phyloP scores from a whole-genome alignment of 331 rosid species.

The Quercus tomentella region DNA sequence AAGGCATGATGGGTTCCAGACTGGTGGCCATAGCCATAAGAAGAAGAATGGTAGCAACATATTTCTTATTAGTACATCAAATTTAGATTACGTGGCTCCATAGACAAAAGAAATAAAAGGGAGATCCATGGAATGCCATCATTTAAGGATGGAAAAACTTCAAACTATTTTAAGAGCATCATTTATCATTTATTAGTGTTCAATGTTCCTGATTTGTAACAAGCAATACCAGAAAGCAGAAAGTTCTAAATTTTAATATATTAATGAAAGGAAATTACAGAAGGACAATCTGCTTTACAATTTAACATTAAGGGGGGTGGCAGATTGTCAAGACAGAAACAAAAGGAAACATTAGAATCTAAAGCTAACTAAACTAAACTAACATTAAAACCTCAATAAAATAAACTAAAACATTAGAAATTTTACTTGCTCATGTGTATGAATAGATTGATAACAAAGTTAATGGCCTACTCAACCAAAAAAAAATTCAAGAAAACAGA shows the following conservation, averaged over 20 bases:
- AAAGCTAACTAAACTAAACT: no score
- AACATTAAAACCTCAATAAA: no score
- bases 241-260: not conserved
- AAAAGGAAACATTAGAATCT: no score
- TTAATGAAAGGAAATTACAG: no score
- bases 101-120: not conserved
- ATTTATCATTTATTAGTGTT: not conserved
- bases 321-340: no score
- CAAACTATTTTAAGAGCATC: not conserved
- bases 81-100: not conserved
- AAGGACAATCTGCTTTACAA: no score
- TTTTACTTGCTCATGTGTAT: no score
- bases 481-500: no score
- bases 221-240: constrained; percentile 3
- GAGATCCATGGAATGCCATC: not conserved
- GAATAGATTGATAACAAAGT: no score
- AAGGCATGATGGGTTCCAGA: constrained; percentile 90
- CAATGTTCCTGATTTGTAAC: not conserved
- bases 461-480: no score
- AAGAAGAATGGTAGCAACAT: not conserved
- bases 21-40: constrained; percentile 33
- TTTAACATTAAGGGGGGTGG: no score
- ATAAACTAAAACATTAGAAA: no score
- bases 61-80: not conserved
- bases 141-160: not conserved